Percentiles rank a stretch among this genome's conserved stretches.
phyloP scores from a whole-genome alignment of 73 alveolate genomes.

The Tetrahymena elliotti region DNA sequence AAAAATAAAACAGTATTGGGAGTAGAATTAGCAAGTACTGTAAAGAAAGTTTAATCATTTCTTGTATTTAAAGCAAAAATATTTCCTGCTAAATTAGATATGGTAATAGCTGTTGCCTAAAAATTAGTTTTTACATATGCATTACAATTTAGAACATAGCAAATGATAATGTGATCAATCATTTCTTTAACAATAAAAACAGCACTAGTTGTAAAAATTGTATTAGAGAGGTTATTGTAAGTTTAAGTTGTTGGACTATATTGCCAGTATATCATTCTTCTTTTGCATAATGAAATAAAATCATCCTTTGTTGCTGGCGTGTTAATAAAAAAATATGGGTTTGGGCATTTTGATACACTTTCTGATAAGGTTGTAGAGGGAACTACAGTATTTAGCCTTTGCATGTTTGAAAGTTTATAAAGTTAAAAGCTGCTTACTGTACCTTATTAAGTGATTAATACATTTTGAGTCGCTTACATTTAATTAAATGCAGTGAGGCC shows the following conservation, averaged over 20 bases:
- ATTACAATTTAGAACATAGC: neutral
- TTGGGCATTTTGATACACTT: neutral
- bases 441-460: neutral
- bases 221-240: neutral
- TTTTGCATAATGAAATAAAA: neutral
- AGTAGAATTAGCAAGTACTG: neutral
- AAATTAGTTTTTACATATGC: neutral
- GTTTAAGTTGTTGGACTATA: neutral
- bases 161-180: neutral
- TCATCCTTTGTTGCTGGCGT: neutral
- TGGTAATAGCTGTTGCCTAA: neutral
- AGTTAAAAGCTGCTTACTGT: neutral
- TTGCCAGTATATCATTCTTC: neutral
- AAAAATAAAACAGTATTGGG: neutral
- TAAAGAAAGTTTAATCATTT: neutral
- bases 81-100: neutral
- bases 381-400: neutral
- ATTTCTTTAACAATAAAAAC: neutral
- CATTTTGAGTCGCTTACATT: neutral
- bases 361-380: neutral
- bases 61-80: neutral
- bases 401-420: neutral
- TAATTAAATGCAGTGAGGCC: neutral
- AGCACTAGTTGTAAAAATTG: neutral
- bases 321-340: neutral